Base-by-base conservation (phyloP, 2,329 filamentous ascomycete genomes). In the Bimuria novae-zelandiae region DNA sequence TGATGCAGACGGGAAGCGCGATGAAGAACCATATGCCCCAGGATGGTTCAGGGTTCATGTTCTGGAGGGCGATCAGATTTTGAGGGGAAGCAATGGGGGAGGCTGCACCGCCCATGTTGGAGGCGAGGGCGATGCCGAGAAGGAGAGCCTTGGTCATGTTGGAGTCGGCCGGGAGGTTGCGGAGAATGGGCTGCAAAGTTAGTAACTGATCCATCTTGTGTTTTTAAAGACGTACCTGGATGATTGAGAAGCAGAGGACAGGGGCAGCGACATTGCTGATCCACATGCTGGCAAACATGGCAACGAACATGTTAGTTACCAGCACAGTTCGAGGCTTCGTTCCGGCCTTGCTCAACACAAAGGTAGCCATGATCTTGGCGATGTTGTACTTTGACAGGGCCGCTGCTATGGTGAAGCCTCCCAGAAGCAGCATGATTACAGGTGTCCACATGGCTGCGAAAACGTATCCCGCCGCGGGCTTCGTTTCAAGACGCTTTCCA, bases 11-110 rank as follows among this genome's bases (percentile, higher is more conserved):
- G 1, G 94, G 94, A 19, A 99, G 85, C 22, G 92, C 87, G 63
- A 99, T 86, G 76, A 97, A 97, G 80, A 99, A 97, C 94, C 94
- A 99, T 54, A 90, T 85, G 17, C 90, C 88, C 94, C 94, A 99
- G 12, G 90, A 92, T 7, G 94, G 92, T 52, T 88, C 84, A 0
- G 93, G 93, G 51, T 87, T 80, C 94, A 99, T 99, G 76, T 97
- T 96, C 66, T 95, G 89, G 54, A 99, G 82, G 1, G 95, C 94
- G 52, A 99, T 94, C 44, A 99, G 90, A 68, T 99, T 99, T 71
- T 99, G 94, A 0, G 95, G 94, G 3, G 92, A 97, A 5, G 95
- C 94, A 64, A 99, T 99, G 0, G 94, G 94, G 1, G 92, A 97
- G 0, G 96, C 89, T 76, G 96, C 96, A 52, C 94, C 94, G 54